Base-by-base conservation (phyloP, 2,329 filamentous ascomycete species). In the Sporothrix brasiliensis region DNA sequence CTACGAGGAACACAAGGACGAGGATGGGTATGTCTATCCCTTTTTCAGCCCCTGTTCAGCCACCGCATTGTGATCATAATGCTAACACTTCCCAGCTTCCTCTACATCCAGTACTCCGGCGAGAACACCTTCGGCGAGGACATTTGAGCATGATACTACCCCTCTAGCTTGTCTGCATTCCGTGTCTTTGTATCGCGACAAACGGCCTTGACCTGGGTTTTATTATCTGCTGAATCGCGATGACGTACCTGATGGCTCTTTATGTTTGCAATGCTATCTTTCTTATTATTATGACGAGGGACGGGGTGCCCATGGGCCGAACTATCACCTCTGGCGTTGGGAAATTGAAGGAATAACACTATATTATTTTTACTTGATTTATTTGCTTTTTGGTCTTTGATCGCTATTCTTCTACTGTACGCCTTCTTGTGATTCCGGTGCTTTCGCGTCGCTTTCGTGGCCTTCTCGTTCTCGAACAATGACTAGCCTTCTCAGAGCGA, bases 91-190 rank as follows among this genome's bases (percentile, higher is more conserved):
- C 68, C 52, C 78, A 93, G 92, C 67, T 97, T 98, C 86, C 87
- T 99, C 72, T 99, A 99, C 86, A 99, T 99, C 84, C 98, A 94
- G 77, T 97, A 97, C 87, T 98, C 94, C 67, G 95, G 95, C 83
- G 95, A 98, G 89, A 99, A 98, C 87, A 99, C 95, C 69, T 99
- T 99, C 79, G 95, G 95, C 79, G 79, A 70, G 53, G 79, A 60
- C 53, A 68, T 67, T 60, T 69, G 68, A 72, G 54, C 54, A 19
- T 53, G 24, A 41, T 56, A 21, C 39, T 39, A 50, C 11, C 30
- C 52, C 13, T 16, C 39, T 6, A 27, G n/a, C 39, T 21, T 61
- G 24, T 21, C 10, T 13, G 27, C 27, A 21, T 39, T 58, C 6
- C 14, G 11, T 41, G 39, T 44, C 34, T 27, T 44, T 63, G 39